These are phyloP conservation scores for Vanrija sp. DNA, from an alignment of 1,284 basidiomycete genomes.

Conservation along the genomic window DNA sequence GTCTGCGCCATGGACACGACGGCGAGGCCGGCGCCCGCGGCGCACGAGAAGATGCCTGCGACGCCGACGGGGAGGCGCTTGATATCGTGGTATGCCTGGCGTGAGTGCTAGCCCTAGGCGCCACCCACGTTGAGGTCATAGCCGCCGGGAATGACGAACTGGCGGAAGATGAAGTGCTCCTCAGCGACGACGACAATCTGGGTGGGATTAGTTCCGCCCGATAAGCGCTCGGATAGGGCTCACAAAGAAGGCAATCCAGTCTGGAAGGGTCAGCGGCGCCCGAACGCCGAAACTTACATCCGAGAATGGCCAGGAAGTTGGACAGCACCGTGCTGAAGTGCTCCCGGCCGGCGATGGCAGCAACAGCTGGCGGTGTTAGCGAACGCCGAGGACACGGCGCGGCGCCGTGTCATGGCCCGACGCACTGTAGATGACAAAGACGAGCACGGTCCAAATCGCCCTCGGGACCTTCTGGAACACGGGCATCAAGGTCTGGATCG, in stretches of 20 bases:
- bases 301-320: slow-evolving; percentile 56
- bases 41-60: slow-evolving; percentile 56
- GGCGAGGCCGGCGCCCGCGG: slow-evolving; percentile 54
- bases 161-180: slow-evolving; percentile 60
- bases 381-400: not conserved
- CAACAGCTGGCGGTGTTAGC: slow-evolving; percentile 46
- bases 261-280: not conserved
- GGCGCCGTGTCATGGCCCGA: not conserved
- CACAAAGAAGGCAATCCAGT: slow-evolving; percentile 16
- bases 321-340: slow-evolving; percentile 59
- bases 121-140: slow-evolving; percentile 55
- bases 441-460: slow-evolving; percentile 59
- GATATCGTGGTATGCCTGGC: slow-evolving; percentile 53
- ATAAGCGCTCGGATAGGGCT: not conserved
- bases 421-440: slow-evolving; percentile 54
- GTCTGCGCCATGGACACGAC: slow-evolving; percentile 35
- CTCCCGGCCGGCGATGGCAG: slow-evolving; percentile 60
- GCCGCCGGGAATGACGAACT: slow-evolving; percentile 46
- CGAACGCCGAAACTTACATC: slow-evolving; percentile 65
- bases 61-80: slow-evolving; percentile 56
- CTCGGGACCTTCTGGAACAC: slow-evolving; percentile 59
- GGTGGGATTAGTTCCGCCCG: not conserved
- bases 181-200: slow-evolving; percentile 56
- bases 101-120: not conserved
- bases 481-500: slow-evolving; percentile 58